Evolutionary conservation across 2,329 filamentous ascomycete genomes (phyloP), one percentile per base, ranked within the genome.

Genomic region (Graphiopsis chlorocephala): DNA sequence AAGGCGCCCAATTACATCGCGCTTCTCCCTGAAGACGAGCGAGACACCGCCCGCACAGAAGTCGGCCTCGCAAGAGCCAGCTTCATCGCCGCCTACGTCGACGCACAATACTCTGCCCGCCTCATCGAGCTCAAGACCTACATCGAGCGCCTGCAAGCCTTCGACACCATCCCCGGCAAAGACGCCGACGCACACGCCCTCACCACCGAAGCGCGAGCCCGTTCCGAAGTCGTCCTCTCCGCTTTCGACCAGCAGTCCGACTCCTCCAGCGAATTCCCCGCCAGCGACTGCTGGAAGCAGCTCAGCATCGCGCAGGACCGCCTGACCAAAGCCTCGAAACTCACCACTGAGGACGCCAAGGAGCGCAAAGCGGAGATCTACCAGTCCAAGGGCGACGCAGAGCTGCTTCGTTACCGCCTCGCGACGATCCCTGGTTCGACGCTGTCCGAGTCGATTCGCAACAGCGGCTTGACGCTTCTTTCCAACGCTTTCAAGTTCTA

Each of bases 401-500:
- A 87, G 66, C 77, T 88, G 67, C 76, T 82, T 33, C 80, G 85
- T 38, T 82, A 81, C 73, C 80, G 81, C 45, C 73, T 88, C 29
- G 82, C 83, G 6, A 70, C 67, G 14, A 64, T 70, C 28, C 64
- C 68, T 0, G 66, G 68, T n/a, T 61, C 65, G 1, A 74, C 78
- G 42, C 69, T 79, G 2, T 80, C 83, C 1, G 79, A 82, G 58
- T 70, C 74, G 4, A 69, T 79, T 4, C 72, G 75, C 28, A 79
- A 79, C 56, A 82, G 84, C 69, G 77, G 75, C 4, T 68, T 75
- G 6, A 82, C 79, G 2, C 74, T 87, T 14, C 71, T 85, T 42
- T 81, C 80, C 63, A 88, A 88, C 68, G 84, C 85, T 1, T 81
- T 83, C 66, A 85, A 82, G 5, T 87, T 85, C 70, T 88, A 86